phyloP scores from a whole-genome alignment of 306 rosid genomes.

The Prinsepia uniflora region DNA sequence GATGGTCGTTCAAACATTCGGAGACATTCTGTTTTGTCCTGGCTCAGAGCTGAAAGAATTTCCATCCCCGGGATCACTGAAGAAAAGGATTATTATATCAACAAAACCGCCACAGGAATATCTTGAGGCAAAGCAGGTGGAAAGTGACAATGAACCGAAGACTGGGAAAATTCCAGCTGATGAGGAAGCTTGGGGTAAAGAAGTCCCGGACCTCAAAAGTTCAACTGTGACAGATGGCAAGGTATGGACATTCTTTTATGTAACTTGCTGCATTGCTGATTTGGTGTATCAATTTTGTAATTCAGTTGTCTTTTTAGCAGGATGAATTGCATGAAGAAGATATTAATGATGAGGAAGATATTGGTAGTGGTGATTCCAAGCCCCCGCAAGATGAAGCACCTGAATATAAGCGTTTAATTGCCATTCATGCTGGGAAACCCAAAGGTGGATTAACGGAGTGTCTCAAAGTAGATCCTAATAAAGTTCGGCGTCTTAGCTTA shows the following conservation, averaged over 20 bases:
- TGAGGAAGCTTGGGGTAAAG: constrained; percentile 85
- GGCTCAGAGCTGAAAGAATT: constrained; percentile 71
- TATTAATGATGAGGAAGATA: constrained; percentile 46
- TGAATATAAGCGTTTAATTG: constrained; percentile 68
- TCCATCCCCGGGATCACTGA: constrained; percentile 87
- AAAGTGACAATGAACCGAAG: constrained; percentile 43
- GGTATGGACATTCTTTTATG: constrained; percentile 40
- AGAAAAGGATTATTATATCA: constrained; percentile 75
- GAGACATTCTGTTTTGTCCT: constrained; percentile 70
- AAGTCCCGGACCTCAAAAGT: constrained; percentile 51
- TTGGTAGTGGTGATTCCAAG: constrained; percentile 40
- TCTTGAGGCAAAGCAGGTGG: constrained; percentile 64
- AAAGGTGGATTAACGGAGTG: constrained; percentile 81
- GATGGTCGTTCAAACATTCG: constrained; percentile 77
- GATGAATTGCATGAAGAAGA: constrained; percentile 40
- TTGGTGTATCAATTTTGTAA: constrained; percentile 18
- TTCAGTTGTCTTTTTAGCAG: constrained; percentile 36
- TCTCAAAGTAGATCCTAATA: constrained; percentile 79
- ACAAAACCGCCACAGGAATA: constrained; percentile 99
- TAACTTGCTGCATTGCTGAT: constrained; percentile 18
- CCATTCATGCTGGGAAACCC: constrained; percentile 97
- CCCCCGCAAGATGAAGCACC: constrained; percentile 53
- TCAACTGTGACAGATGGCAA: constrained; percentile 41
- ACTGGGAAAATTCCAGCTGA: constrained; percentile 44
- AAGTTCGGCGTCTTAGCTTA: constrained; percentile 86